These are phyloP conservation scores for Diaporthe velutina DNA, from an alignment of 2,329 filamentous ascomycete genomes.

Conservation along the genomic window DNA sequence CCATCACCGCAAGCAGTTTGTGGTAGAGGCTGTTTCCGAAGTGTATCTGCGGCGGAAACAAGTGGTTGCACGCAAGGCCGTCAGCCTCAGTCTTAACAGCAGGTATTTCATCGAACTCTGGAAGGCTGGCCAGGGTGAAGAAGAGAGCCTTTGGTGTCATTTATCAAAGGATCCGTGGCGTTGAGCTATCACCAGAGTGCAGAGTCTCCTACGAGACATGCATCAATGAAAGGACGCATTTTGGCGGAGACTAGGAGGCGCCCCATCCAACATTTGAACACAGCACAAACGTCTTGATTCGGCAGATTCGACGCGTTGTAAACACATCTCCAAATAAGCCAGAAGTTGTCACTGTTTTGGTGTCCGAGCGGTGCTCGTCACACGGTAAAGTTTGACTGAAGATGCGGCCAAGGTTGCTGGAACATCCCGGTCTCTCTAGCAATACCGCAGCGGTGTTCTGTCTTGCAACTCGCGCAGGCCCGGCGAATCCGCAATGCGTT, in stretches of 20 bases:
- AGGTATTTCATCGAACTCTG: constrained; percentile 47
- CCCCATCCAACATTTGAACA: not conserved
- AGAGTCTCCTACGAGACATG: constrained; percentile 17
- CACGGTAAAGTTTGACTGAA: constrained; percentile 9
- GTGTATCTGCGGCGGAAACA: not conserved
- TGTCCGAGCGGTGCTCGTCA: constrained; percentile 25
- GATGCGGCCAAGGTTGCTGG: not conserved
- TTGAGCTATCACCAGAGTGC: not conserved
- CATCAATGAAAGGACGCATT: constrained; percentile 43
- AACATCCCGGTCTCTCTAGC: not conserved
- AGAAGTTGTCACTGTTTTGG: not conserved
- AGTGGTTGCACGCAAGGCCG: not conserved
- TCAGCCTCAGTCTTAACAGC: constrained; percentile 5
- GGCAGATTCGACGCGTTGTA: constrained; percentile 1
- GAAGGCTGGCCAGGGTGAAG: constrained; percentile 47
- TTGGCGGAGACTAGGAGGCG: not conserved
- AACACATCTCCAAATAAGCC: not conserved
- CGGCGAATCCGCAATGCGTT: not conserved
- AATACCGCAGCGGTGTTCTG: not conserved
- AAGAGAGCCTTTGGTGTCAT: not conserved
- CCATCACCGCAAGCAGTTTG: constrained; percentile 29
- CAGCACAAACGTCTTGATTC: not conserved
- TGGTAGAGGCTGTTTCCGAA: not conserved
- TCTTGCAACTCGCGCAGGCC: not conserved
- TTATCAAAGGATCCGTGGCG: not conserved